Evolutionary conservation across 352 stramenopile species (phyloP).

Genomic region (Phytophthora pluvialis): DNA sequence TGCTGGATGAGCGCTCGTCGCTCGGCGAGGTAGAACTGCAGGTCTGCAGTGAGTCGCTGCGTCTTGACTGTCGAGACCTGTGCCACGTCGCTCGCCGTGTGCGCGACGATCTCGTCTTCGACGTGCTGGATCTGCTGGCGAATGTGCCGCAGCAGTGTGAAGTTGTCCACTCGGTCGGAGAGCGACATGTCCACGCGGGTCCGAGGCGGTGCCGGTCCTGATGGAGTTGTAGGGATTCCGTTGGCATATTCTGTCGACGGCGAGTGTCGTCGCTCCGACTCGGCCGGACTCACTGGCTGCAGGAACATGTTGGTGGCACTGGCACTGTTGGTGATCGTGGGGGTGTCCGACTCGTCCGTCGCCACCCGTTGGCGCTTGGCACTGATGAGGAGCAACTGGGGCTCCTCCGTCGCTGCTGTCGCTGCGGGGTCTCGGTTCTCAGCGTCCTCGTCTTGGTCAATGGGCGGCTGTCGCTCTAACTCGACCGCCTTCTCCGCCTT

Average conservation of each 20-base stretch:
- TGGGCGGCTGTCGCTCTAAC: not conserved
- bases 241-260: not conserved
- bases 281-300: conserved; percentile 17
- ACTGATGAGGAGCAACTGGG: not conserved
- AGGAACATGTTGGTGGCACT: conserved; percentile 19
- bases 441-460: not conserved
- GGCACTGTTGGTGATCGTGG: conserved; percentile 6
- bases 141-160: conserved; percentile 25
- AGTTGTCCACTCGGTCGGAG: conserved; percentile 22
- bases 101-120: conserved; percentile 17
- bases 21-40: conserved; percentile 32
- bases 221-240: conserved; percentile 4
- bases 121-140: conserved; percentile 29
- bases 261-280: not conserved
- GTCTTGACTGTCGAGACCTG: conserved; percentile 10
- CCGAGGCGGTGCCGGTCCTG: not conserved
- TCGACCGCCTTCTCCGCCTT: conserved; percentile 1
- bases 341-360: not conserved
- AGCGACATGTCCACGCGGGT: conserved; percentile 14
- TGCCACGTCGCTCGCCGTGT: conserved; percentile 2
- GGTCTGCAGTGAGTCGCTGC: conserved; percentile 22
- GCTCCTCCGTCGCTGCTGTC: not conserved
- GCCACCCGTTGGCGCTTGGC: conserved; percentile 7
- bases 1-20: conserved; percentile 29
- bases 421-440: not conserved